Evolutionary conservation across 2,329 filamentous ascomycete genomes (phyloP), one percentile per base, ranked within the genome.

Genomic region (Catunica adiposa): DNA sequence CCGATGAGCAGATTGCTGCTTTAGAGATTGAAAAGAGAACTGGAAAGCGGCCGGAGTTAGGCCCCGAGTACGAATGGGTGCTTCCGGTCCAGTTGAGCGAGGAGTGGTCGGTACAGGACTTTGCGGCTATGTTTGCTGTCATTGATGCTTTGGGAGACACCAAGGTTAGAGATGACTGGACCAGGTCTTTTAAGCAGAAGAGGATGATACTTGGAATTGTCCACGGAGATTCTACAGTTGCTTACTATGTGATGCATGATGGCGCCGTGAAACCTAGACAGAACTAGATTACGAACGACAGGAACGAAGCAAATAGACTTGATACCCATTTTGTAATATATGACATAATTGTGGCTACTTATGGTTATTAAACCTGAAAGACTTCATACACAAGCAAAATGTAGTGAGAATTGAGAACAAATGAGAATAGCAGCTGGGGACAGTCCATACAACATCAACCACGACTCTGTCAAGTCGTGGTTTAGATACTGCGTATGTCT

Each of bases 221-320:
- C 51, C 83, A 88, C 64, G 80, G 84, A 62, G 86, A 92, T 68
- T 89, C 86, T 61, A 90, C 86, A 0, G 76, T 92, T 17, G 83
- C 87, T 42, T 92, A 90, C 68, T 92, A 92, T 65, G 76, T 89
- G 60, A 79, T 90, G 66, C 86, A 90, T 63, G 85, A 90, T 66
- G 86, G 86, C n/a, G 80, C 89, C 60, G 84, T 90, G 54, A 92
- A 90, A 71, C 86, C 86, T 23, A 75, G 86, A 57, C 86, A 90
- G 66, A 92, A 92, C 66, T 90, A 34, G 29, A 34, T 34, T 34
- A 11, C 11, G 29, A 34, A 34, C 11, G 29, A 11, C 29, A 34
- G 29, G 38, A n/a, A 15, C n/a, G 5, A 6, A 42, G 5, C 5
- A 15, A 42, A n/a, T 15, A 42, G 17, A n/a, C 34, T 37, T 34